Evolutionary conservation across 2,329 filamentous ascomycete species (phyloP).

Genomic region (Neurospora crassa): DNA sequence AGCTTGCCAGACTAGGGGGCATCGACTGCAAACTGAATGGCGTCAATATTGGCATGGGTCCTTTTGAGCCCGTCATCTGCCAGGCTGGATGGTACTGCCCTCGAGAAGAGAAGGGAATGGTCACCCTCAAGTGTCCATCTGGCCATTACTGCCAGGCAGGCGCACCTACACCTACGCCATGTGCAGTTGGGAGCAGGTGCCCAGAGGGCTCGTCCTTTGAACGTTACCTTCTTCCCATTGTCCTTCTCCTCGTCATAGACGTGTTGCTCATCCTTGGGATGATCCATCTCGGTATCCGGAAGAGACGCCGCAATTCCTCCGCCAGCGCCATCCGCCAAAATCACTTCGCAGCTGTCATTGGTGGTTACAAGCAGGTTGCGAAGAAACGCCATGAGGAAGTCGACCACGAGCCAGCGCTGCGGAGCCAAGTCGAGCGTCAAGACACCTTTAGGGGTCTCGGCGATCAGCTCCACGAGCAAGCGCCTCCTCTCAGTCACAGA

Average conservation of each 20-base stretch:
- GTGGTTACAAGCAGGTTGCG: conserved; percentile 26
- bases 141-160: conserved; percentile 44
- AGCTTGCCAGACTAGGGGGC: conserved; percentile 26
- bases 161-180: conserved; percentile 36
- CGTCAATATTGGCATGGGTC: conserved; percentile 32
- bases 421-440: conserved; percentile 13
- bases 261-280: conserved; percentile 28
- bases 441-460: neutral
- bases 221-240: conserved; percentile 33
- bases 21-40: conserved; percentile 24
- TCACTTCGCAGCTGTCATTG: conserved; percentile 20
- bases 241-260: conserved; percentile 33
- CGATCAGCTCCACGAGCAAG: neutral
- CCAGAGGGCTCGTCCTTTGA: conserved; percentile 33
- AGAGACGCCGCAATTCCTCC: conserved; percentile 23
- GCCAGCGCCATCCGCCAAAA: conserved; percentile 16
- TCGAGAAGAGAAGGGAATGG: conserved; percentile 21
- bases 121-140: conserved; percentile 32
- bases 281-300: conserved; percentile 25
- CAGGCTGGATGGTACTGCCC: conserved; percentile 41
- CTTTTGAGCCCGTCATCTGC: conserved; percentile 43
- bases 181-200: conserved; percentile 35
- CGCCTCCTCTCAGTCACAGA: neutral
- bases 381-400: conserved; percentile 12
- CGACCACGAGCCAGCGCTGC: conserved; percentile 26